phyloP scores from a whole-genome alignment of 345 rosid species.

The Citrus maxima region DNA sequence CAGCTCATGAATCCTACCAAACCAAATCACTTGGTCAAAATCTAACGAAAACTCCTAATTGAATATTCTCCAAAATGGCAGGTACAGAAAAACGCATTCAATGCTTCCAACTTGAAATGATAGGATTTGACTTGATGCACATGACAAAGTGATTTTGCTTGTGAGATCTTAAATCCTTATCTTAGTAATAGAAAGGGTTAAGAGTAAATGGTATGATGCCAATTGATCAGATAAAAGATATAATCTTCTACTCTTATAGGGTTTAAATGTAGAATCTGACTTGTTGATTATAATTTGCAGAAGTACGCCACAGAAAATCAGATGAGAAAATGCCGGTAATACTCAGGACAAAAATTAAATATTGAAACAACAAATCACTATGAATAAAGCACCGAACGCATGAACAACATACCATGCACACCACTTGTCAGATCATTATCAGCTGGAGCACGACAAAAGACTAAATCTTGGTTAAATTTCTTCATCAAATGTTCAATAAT shows the following conservation, averaged over 20 bases:
- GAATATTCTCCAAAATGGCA: not conserved
- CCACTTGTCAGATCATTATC: constrained; percentile 56
- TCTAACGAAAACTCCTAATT: not conserved
- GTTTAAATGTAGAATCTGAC: not conserved
- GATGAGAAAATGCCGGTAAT: not conserved
- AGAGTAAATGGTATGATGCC: not conserved
- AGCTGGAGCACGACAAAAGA: constrained; percentile 79
- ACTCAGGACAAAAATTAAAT: not conserved
- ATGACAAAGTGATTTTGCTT: not conserved
- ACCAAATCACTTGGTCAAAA: not conserved
- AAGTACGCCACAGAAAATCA: not conserved
- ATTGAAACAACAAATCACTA: not conserved
- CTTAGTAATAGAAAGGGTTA: not conserved
- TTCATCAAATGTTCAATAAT: constrained; percentile 55
- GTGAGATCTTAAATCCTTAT: not conserved
- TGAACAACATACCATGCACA: constrained; percentile 55
- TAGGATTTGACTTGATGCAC: not conserved
- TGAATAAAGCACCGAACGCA: not conserved
- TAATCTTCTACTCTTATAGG: not conserved
- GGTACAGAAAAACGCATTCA: not conserved
- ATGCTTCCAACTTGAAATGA: not conserved
- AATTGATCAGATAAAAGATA: not conserved
- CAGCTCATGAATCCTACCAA: not conserved
- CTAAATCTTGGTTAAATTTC: constrained; percentile 80
- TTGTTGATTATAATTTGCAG: not conserved